Base-by-base conservation (phyloP, 495 filamentous ascomycete genomes). In the Hyaloscypha hepaticicola region DNA sequence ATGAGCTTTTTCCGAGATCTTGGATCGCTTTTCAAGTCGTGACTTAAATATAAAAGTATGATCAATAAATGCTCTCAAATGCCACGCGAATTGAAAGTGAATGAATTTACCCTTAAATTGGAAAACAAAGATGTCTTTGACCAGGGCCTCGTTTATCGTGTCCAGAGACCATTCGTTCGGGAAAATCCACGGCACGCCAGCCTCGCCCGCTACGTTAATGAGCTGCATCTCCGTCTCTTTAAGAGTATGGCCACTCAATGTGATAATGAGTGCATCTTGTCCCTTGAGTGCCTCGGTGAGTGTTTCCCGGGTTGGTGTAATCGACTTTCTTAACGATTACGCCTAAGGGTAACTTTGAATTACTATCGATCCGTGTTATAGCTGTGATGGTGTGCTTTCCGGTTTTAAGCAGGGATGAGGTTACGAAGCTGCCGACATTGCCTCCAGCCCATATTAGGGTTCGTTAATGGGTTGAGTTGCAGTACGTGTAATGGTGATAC, bases 111-210 rank as follows among this genome's bases (percentile, higher is more conserved):
- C 9, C 68, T 71, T 45, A 8, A 45, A 8, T 45, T 45, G 8
- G 8, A 45, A 45, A 45, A 45, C 19, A 52, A 12, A 7, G 11
- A 52, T 24, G 38, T 85, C 83, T 25, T 77, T 65, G 49, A 65
- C 45, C 1, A 82, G 53, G 2, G 53, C 29, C 14, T 78, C 68
- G 57, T 87, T 76, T 1, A 60, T 50, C 14, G 38, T 62, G 56
- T 85, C 82, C 22, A 50, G 55, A 19, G 87, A 87, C 61, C 83
- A 91, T 64, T 88, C 86, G 22, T 82, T 83, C 0, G 87, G 87
- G 27, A 91, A 74, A 64, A 87, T 85, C 27, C 86, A 80, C 68
- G 78, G 74, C 0, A 90, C 83, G 16, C 80, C 78, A 0, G 82
- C 86, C 0, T 79, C 77, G 14, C 83, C 68, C 1, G 86, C 82